Base-by-base conservation (phyloP, 768 basidiomycete species). In the Auricularia cornea region DNA sequence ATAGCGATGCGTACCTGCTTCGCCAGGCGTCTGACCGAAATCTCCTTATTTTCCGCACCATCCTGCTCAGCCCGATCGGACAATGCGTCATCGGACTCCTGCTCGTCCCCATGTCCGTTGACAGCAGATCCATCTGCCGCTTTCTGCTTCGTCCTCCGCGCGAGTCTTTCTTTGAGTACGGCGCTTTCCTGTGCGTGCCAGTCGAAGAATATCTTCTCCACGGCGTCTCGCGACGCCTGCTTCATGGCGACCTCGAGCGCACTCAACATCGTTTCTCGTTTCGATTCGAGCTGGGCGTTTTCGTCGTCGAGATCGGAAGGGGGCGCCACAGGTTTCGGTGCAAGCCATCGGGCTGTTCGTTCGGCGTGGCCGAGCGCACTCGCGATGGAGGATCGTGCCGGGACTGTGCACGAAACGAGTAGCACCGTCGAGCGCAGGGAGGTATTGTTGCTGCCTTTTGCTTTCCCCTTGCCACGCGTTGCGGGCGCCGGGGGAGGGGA, bases 151-250 rank as follows among this genome's bases (percentile, higher is more conserved):
- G 2, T 48, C 1, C 44, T 8, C 23, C 20, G 16, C 44, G 16
- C 44, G 20, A 20, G 44, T 23, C 44, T 8, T 5, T 23, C 20
- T 48, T 48, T 48, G 20, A 66, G 40, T 28, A 31, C 2, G 23
- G 30, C 44, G 3, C 54, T 66, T 35, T 67, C 62, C n/a, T 56
- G 29, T 20, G 38, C 51, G 35, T 81, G 73, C 87, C 89, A 92
- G 48, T 80, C 77, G 66, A 83, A 82, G 69, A 89, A 92, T 3
- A 78, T 77, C 12, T 74, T 75, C 61, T 86, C 84, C 2, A 86
- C 89, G 29, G 75, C 78, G 59, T 84, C 77, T 3, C 80, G 75
- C 11, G 78, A 68, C 3, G 79, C 79, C 33, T 76, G 75, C 44
- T 73, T 70, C 65, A 89, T 74, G 3, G 76, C 78, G 3, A 65